These are phyloP conservation scores for Paspalum notatum DNA, from an alignment of 176 grass and related monocot species.

Conservation along the genomic window DNA sequence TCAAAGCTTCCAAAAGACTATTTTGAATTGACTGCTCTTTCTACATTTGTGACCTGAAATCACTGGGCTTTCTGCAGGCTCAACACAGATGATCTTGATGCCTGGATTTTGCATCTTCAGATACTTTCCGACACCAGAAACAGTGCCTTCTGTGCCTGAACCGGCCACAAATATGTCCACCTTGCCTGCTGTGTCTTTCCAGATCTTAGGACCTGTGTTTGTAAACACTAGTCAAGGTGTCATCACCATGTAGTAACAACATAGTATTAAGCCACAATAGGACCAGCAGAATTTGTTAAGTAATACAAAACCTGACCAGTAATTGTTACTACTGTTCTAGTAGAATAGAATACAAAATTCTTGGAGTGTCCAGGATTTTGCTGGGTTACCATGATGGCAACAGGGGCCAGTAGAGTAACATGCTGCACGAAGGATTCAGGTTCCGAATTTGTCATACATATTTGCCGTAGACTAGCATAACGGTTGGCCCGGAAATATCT, in stretches of 20 bases:
- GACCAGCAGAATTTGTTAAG: background rate
- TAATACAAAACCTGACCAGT: background rate
- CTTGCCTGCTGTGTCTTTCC: conserved; percentile 55
- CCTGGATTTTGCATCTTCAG: conserved; percentile 68
- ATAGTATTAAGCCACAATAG: background rate
- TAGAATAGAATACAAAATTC: background rate
- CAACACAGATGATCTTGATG: conserved; percentile 68
- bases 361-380: background rate
- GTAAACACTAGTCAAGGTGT: background rate
- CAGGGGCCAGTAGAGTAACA: background rate
- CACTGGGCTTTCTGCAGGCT: conserved; percentile 65
- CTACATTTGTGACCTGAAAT: too few relatives aligned
- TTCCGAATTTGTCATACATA: background rate
- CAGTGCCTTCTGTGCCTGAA: conserved; percentile 66
- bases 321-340: background rate
- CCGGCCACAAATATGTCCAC: conserved; percentile 49
- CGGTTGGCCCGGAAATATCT: background rate
- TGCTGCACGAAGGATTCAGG: background rate
- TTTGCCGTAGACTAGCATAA: background rate
- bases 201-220: conserved; percentile 53
- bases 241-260: background rate
- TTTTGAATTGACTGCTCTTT: too few relatives aligned
- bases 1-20: too few relatives aligned
- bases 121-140: conserved; percentile 68
- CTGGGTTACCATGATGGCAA: background rate